These are phyloP conservation scores for Hygrophila difformis DNA, from an alignment of 257 asterid genomes.

Conservation along the genomic window DNA sequence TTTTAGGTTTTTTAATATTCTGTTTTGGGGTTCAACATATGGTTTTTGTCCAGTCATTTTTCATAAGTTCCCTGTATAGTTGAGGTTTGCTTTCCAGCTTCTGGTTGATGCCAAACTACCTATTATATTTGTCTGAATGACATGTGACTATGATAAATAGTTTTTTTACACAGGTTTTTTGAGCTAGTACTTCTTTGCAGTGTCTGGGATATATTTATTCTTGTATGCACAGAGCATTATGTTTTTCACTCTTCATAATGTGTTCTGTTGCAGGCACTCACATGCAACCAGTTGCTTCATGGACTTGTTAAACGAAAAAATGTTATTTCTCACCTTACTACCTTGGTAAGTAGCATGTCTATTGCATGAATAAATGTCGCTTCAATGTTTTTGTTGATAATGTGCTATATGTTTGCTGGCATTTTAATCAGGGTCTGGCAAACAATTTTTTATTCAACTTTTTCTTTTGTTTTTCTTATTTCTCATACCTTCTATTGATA, in stretches of 20 bases:
- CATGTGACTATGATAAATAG: too few species aligned
- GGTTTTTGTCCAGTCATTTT: not conserved
- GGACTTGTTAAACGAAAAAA: conserved; percentile 81
- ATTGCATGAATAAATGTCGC: not conserved
- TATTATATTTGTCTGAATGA: conserved; percentile 9
- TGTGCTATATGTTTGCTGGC: too few species aligned
- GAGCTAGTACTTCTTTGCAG: conserved; percentile 10
- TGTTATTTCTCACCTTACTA: conserved; percentile 56
- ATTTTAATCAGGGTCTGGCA: too few species aligned
- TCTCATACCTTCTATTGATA: too few species aligned
- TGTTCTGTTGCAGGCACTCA: conserved; percentile 53
- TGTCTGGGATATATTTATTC: conserved; percentile 1
- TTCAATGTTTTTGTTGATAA: not conserved
- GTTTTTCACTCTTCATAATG: too few species aligned
- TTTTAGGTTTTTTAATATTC: not conserved
- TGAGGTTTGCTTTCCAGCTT: not conserved
- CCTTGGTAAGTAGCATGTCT: conserved; percentile 53
- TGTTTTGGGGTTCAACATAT: not conserved
- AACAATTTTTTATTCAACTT: not conserved
- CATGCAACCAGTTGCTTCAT: conserved; percentile 85
- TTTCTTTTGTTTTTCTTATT: not conserved
- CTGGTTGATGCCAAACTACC: not conserved
- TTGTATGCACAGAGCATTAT: conserved; percentile 11
- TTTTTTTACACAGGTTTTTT: too few species aligned
- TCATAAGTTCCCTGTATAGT: too few species aligned